Percentiles rank a stretch among this genome's conserved stretches.
Evolutionary conservation across 2,329 filamentous ascomycete species (phyloP).

Genomic region (Bimuria novae-zelandiae): DNA sequence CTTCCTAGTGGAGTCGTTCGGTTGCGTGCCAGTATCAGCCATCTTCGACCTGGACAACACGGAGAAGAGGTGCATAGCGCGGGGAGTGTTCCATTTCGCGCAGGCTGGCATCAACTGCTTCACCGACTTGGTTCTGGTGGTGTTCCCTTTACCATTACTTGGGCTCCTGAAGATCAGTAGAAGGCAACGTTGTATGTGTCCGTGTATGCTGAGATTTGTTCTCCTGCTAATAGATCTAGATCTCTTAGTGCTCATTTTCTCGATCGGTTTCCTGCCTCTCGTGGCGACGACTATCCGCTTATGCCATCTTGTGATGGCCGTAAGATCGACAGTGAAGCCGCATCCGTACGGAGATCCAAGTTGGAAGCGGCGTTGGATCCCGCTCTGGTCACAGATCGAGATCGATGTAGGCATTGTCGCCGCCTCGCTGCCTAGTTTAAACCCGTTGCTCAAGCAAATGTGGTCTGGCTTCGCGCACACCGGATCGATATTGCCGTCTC

Average conservation of each 20-base stretch:
- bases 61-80: conserved; percentile 24
- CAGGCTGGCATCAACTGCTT: conserved; percentile 32
- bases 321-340: conserved; percentile 11
- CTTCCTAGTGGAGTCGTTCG: conserved; percentile 28
- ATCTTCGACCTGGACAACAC: conserved; percentile 25
- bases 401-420: conserved; percentile 35
- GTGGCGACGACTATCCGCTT: conserved; percentile 34
- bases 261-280: conserved; percentile 33
- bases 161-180: conserved; percentile 30
- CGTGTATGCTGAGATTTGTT: background rate
- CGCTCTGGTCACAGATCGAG: conserved; percentile 39
- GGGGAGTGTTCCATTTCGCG: conserved; percentile 23
- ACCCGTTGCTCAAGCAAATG: conserved; percentile 28
- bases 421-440: conserved; percentile 33
- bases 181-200: conserved; percentile 28
- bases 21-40: conserved; percentile 25
- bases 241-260: conserved; percentile 31
- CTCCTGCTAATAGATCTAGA: conserved; percentile 14
- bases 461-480: conserved; percentile 17
- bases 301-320: conserved; percentile 28
- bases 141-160: conserved; percentile 32
- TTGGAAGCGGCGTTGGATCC: conserved; percentile 34
- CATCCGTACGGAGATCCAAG: conserved; percentile 30
- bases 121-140: conserved; percentile 27
- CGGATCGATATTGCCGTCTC: conserved; percentile 16